phyloP scores from a whole-genome alignment of 1,284 basidiomycete genomes.

The Pseudozyma sp. region DNA sequence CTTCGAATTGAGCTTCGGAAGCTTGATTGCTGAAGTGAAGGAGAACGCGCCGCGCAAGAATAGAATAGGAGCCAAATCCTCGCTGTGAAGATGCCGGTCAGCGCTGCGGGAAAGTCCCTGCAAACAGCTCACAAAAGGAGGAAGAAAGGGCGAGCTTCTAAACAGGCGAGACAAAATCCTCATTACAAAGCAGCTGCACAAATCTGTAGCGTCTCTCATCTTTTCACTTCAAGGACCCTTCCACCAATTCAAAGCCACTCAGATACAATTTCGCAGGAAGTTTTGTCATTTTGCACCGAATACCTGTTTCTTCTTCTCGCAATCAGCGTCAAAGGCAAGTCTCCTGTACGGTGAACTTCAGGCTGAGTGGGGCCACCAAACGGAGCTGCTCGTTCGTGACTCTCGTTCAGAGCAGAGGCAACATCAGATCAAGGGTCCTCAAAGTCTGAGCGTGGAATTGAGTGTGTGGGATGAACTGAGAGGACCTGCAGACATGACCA shows the following conservation, averaged over 20 bases:
- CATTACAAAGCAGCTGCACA: slow-evolving; percentile 1
- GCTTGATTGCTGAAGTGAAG: no score
- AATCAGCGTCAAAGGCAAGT: no score
- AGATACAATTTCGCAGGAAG: no score
- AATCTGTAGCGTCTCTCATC: not conserved
- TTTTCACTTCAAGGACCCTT: not conserved
- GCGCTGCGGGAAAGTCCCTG: no score
- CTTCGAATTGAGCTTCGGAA: no score
- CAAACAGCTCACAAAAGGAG: not conserved
- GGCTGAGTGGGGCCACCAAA: no score
- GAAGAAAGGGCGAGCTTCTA: not conserved
- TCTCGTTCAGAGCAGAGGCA: not conserved
- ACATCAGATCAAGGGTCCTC: not conserved
- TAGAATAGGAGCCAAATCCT: not conserved
- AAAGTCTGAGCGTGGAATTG: not conserved
- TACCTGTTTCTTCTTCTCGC: no score
- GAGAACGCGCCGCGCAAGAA: not conserved
- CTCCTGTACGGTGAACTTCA: no score
- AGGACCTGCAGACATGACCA: not conserved
- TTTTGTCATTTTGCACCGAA: no score
- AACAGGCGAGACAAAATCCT: slow-evolving; percentile 1
- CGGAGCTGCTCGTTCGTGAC: no score
- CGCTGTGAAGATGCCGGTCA: not conserved
- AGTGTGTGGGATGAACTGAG: not conserved
- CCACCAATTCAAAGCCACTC: not conserved